Evolutionary conservation across 2,329 filamentous ascomycete genomes (phyloP).

Genomic region (Rhinocladiella similis): DNA sequence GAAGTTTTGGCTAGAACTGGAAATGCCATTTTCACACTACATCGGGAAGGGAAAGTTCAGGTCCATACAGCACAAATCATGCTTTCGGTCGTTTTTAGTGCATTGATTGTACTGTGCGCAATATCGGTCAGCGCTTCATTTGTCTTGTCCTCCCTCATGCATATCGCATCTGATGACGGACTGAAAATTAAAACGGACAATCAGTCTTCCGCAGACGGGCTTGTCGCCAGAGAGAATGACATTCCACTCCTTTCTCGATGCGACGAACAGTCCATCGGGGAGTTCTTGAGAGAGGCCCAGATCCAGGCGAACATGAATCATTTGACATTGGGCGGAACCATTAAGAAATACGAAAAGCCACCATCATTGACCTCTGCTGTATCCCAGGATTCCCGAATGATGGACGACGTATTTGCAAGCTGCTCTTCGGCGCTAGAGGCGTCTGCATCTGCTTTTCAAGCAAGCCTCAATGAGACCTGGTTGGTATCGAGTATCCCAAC

Average conservation of each 20-base stretch:
- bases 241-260: neutral
- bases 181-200: neutral
- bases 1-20: constrained; percentile 3
- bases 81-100: constrained; percentile 3
- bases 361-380: neutral
- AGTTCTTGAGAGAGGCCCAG: constrained; percentile 10
- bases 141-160: neutral
- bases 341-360: constrained; percentile 1
- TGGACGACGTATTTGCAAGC: neutral
- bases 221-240: neutral
- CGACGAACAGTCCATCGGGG: neutral
- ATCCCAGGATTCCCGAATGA: neutral
- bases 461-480: neutral
- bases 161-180: neutral
- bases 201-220: neutral
- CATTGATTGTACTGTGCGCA: constrained; percentile 1
- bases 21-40: constrained; percentile 2
- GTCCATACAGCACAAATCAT: constrained; percentile 2
- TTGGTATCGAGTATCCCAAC: neutral
- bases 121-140: constrained; percentile 7
- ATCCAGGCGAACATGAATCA: neutral
- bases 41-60: neutral
- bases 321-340: constrained; percentile 1
- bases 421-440: neutral
- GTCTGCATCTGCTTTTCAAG: neutral